Evolutionary conservation across 2,329 filamentous ascomycete genomes (phyloP), one percentile per base, ranked within the genome.

Genomic region (Colletotrichum sansevieriae): DNA sequence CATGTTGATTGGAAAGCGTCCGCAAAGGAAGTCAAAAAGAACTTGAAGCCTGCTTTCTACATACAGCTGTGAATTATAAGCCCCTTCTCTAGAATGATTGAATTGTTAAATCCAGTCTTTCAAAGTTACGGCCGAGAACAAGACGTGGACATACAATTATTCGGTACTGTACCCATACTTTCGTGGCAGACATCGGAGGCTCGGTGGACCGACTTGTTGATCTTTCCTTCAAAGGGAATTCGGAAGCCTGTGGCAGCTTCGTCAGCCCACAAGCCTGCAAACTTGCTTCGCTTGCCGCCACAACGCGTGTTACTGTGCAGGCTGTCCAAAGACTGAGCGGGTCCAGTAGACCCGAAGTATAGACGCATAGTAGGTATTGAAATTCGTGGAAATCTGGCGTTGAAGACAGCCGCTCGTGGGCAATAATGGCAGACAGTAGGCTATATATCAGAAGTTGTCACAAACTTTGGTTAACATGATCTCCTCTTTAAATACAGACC

Each of bases 91-190:
- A 37, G 8, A 12, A 10, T 9, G 18, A 18, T 18, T 18, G 18
- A 8, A 12, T 59, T 11, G 18, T 12, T 7, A 37, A 33, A 11
- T 8, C 49, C 3, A 25, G 25, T 25, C 25, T 25, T 11, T 3
- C 9, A 46, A 8, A 15, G 47, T 39, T 29, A 18, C 20, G 25
- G 39, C 54, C 46, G 61, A 57, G 60, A n/a, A n/a, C 29, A 29
- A 18, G 18, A 54, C 4, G 65, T 68, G 54, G 10, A 64, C 59
- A 59, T 44, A 60, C 65, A 60, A 65, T 37, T 12, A 12, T 9
- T 1, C 37, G 46, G 18, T 46, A 68, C 60, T 64, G 65, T 68
- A 54, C 37, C 65, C 65, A 18, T 56, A 68, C 29, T 46, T 59
- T 64, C 37, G 39, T 12, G 29, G 20, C 8, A 20, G 15, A 18